Evolutionary conservation across 805 yeast genomes (phyloP), one percentile per base, ranked within the genome.

Genomic region (Candida patagonica): DNA sequence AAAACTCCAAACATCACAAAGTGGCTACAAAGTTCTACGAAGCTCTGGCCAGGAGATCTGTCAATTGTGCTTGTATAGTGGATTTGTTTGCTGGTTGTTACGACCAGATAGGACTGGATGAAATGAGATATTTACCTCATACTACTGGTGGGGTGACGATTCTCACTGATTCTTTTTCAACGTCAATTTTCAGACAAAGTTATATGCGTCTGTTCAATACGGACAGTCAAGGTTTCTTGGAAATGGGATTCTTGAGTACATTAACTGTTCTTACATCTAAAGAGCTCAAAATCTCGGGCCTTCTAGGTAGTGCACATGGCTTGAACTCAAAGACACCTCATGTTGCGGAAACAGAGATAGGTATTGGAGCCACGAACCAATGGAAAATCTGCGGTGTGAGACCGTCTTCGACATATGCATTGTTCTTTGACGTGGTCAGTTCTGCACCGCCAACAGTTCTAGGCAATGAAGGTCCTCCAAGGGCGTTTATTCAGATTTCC

Each of bases 11-110:
- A 56, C 94, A 87, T 58, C 83, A 77, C 66, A 85, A 84, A 57
- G 81, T 82, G 56, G 92, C 95, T 5, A 73, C 70, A 49, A 78
- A 82, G 57, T 87, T 74, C 55, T 88, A 87, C 61, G 87, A 81
- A 47, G 65, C 69, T 25, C 59, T 88, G 35, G 82, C 92, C 22
- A 70, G 74, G 26, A 77, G 78, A 52, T 83, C 85, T 31, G 73
- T 86, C 41, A 63, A 65, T 16, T 73, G 74, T 46, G 83, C 85
- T n/a, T 89, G 82, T 53, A 74, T 86, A 20, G 78, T 88, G 42
- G 95, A 87, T 61, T 74, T 88, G 32, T 87, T 84, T 62, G 95
- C 94, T 19, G 96, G 96, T 44, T 86, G 95, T 66, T 86, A 85
- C 61, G 97, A 88, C 64, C 97, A 88, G 68, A 79, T 87, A 42